Percentiles rank a stretch among this genome's conserved stretches.
phyloP scores from a whole-genome alignment of 805 yeast genomes.

The Phaffomyces thermotolerans region DNA sequence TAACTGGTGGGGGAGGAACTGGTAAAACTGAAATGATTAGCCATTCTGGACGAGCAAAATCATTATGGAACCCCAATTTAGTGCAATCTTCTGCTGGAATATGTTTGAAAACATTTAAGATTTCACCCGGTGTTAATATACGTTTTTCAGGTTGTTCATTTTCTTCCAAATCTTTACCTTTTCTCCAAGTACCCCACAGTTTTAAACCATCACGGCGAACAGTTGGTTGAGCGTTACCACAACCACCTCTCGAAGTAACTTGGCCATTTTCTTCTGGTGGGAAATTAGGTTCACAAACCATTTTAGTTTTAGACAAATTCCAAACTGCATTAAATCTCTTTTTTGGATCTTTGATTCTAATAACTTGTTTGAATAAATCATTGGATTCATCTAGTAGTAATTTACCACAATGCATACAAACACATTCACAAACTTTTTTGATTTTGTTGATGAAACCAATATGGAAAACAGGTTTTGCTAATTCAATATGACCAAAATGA shows the following conservation, averaged over 20 bases:
- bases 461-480: conserved; percentile 98
- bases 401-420: conserved; percentile 99
- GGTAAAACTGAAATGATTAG: conserved; percentile 94
- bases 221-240: conserved; percentile 96
- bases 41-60: conserved; percentile 99
- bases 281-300: conserved; percentile 89
- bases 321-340: conserved; percentile 96
- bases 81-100: conserved; percentile 78
- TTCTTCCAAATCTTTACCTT: conserved; percentile 65
- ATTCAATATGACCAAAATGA: conserved; percentile 97
- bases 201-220: conserved; percentile 94
- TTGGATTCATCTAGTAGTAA: conserved; percentile 72
- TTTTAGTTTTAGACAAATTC: conserved; percentile 84
- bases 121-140: conserved; percentile 80
- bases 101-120: conserved; percentile 85
- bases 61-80: conserved; percentile 85
- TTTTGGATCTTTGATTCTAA: conserved; percentile 86
- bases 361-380: conserved; percentile 72
- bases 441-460: conserved; percentile 92
- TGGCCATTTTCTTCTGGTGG: conserved; percentile 57
- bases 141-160: conserved; percentile 91
- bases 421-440: conserved; percentile 91
- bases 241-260: conserved; percentile 78
- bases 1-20: conserved; percentile 98
- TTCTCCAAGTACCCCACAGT: conserved; percentile 98